Evolutionary conservation across 2,329 filamentous ascomycete species (phyloP).

Genomic region (Tolypocladium guangdongense): DNA sequence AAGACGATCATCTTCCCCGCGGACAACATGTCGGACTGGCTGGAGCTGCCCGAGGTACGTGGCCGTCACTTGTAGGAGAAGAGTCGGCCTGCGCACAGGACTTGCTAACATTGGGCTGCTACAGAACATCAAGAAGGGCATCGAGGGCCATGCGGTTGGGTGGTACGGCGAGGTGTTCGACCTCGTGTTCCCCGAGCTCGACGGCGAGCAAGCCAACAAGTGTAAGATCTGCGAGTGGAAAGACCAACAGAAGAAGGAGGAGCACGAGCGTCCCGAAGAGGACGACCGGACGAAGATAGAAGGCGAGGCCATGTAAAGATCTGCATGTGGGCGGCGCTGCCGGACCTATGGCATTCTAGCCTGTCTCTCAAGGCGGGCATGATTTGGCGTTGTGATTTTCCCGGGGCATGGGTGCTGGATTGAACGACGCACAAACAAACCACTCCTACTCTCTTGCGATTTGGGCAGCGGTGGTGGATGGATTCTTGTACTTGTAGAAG

Average conservation of each 20-base stretch:
- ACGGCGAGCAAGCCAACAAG: constrained; percentile 60
- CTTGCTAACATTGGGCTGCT: not conserved
- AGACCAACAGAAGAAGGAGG: constrained; percentile 30
- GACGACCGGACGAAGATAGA: constrained; percentile 17
- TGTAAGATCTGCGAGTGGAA: constrained; percentile 55
- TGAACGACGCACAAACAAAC: not conserved
- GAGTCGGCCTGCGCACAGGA: not conserved
- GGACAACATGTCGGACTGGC: constrained; percentile 94
- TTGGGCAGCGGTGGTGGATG: not conserved
- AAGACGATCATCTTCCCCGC: constrained; percentile 89
- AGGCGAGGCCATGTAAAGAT: not conserved
- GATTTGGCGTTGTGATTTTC: constrained; percentile 4
- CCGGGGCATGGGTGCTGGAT: not conserved
- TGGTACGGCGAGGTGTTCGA: constrained; percentile 96
- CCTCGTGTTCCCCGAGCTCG: constrained; percentile 74
- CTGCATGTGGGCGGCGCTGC: constrained; percentile 3
- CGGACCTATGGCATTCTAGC: not conserved
- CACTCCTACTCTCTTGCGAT: not conserved
- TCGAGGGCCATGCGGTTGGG: constrained; percentile 79
- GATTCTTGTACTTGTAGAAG: not conserved
- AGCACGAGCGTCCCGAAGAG: constrained; percentile 23
- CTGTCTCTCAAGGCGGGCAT: not conserved
- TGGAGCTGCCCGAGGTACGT: constrained; percentile 90
- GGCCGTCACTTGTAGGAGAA: not conserved
- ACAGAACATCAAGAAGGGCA: constrained; percentile 95